These are phyloP conservation scores for Malus asiatica DNA, from an alignment of 306 rosid species.

Conservation along the genomic window DNA sequence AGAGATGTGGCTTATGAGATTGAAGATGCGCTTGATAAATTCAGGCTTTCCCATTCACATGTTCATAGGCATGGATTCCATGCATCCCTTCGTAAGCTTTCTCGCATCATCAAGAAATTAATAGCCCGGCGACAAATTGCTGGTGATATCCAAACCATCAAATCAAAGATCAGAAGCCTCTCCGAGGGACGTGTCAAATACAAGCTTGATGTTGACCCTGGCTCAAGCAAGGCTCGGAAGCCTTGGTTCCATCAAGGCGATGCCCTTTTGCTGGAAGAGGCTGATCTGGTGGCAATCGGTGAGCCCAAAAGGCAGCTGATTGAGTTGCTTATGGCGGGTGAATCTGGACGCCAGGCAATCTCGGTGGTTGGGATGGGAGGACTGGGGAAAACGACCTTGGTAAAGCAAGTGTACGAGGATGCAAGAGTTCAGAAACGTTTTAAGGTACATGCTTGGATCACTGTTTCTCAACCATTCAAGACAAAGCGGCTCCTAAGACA, in stretches of 20 bases:
- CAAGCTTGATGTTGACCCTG: background rate
- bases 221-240: conserved; percentile 26
- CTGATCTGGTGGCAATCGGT: conserved; percentile 48
- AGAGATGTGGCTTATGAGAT: conserved; percentile 24
- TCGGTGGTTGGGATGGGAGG: conserved; percentile 62
- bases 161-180: background rate
- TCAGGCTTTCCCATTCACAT: background rate
- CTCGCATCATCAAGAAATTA: background rate
- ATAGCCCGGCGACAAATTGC: background rate
- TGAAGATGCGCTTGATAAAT: conserved; percentile 28
- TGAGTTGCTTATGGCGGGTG: conserved; percentile 17
- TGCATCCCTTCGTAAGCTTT: background rate
- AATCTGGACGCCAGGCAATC: conserved; percentile 19
- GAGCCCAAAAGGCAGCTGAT: conserved; percentile 29
- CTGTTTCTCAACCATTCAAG: conserved; percentile 37
- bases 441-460: conserved; percentile 46
- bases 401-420: conserved; percentile 47
- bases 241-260: conserved; percentile 29
- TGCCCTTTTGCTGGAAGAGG: conserved; percentile 48
- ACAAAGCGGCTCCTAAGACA: conserved; percentile 37
- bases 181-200: background rate
- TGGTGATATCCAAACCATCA: background rate
- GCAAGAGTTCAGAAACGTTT: conserved; percentile 35
- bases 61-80: background rate
- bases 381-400: conserved; percentile 55